Percentiles rank a stretch among this genome's conserved stretches.
Conservation (phyloP, 495 filamentous ascomycete genomes). For the Tricharina praecox region DNA sequence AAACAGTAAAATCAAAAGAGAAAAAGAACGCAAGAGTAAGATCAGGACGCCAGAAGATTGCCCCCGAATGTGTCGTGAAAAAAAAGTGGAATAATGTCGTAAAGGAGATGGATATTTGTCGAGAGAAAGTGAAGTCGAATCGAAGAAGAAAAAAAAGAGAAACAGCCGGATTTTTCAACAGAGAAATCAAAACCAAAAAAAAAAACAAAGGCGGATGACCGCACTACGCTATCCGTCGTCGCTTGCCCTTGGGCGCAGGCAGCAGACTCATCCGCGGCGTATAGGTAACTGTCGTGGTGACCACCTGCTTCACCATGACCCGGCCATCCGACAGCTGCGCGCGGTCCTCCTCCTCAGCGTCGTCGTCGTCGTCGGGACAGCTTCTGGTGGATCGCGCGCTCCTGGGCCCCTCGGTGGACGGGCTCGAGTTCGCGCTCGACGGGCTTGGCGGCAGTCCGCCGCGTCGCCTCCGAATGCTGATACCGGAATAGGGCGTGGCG, state of each 20-base stretch:
- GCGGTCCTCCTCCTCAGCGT: conserved; percentile 8
- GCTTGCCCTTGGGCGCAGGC: conserved; percentile 59
- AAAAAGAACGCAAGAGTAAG: neutral
- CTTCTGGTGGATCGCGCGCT: conserved; percentile 12
- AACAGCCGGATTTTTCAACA: too few species aligned
- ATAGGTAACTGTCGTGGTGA: conserved; percentile 61
- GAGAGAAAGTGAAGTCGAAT: too few species aligned
- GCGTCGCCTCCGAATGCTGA: neutral
- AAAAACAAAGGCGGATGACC: neutral
- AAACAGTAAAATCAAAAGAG: neutral
- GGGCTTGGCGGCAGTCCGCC: conserved; percentile 21
- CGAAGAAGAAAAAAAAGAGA: too few species aligned
- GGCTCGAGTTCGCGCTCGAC: conserved; percentile 18
- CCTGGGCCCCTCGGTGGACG: conserved; percentile 23
- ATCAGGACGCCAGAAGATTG: neutral
- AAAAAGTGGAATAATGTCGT: neutral
- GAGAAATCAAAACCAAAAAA: too few species aligned
- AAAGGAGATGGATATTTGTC: too few species aligned
- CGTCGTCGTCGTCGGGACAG: conserved; percentile 19
- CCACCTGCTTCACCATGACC: conserved; percentile 36
- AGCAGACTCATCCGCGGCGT: conserved; percentile 43
- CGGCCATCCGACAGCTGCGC: conserved; percentile 13
- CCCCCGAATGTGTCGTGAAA: conserved; percentile 1
- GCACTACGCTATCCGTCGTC: conserved; percentile 40
- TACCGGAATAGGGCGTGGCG: conserved; percentile 20